phyloP scores from a whole-genome alignment of 306 rosid species.

The Fragaria vesca region DNA sequence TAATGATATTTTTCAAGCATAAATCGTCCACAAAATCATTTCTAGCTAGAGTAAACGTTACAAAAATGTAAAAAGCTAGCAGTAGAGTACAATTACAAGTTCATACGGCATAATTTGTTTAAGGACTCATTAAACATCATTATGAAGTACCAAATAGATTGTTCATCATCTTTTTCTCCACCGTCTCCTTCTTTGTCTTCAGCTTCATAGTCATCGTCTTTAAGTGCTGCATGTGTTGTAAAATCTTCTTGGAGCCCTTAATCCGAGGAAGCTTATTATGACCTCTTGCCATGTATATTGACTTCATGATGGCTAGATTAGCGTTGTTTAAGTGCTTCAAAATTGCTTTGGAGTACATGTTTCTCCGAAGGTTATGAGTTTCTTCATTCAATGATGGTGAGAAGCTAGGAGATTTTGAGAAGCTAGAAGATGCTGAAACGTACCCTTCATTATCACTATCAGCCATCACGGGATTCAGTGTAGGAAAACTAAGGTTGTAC shows the following conservation, averaged over 20 bases:
- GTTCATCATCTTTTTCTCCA: not conserved
- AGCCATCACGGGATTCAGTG: not conserved
- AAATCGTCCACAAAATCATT: too few species aligned
- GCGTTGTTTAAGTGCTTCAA: not conserved
- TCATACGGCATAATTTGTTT: too few species aligned
- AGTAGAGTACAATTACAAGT: too few species aligned
- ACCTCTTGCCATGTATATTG: not conserved
- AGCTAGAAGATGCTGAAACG: not conserved
- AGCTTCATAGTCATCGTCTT: not conserved
- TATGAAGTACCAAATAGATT: not conserved
- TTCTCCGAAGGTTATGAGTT: not conserved
- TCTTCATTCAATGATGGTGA: not conserved
- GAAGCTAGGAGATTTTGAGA: not conserved
- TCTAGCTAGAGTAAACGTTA: too few species aligned
- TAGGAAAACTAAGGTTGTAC: not conserved
- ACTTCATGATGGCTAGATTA: not conserved
- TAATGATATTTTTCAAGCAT: too few species aligned
- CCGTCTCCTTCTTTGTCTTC: not conserved
- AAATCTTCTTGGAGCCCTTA: not conserved
- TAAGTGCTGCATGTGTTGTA: not conserved
- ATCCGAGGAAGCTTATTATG: not conserved
- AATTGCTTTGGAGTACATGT: not conserved
- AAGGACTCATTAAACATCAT: not conserved
- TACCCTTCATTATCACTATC: not conserved
- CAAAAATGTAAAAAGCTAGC: too few species aligned